Percentiles rank a stretch among this genome's conserved stretches.
phyloP scores from a whole-genome alignment of 257 asterid genomes.

The Fraxinus cuspidata region DNA sequence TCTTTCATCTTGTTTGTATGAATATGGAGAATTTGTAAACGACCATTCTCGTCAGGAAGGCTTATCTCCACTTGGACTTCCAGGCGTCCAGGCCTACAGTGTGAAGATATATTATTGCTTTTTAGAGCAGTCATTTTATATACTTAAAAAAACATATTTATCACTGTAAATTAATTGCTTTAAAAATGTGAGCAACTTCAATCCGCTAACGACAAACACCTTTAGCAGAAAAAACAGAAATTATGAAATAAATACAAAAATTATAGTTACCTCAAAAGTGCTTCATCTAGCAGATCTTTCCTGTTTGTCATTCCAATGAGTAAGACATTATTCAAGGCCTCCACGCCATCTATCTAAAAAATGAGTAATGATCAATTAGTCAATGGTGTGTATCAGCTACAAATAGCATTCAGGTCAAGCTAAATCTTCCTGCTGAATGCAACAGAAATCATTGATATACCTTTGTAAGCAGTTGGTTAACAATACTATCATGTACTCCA shows the following conservation, averaged over 20 bases:
- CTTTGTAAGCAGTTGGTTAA: conserved; percentile 97
- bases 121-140: conserved; percentile 17
- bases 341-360: conserved; percentile 98
- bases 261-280: conserved; percentile 76
- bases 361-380: conserved; percentile 30
- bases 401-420: conserved; percentile 20
- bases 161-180: neutral
- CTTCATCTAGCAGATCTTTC: conserved; percentile 97
- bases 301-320: conserved; percentile 99
- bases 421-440: conserved; percentile 18
- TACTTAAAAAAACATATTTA: conserved; percentile 16
- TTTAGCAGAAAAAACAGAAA: conserved; percentile 16
- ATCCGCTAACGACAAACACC: neutral
- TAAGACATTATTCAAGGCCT: conserved; percentile 92
- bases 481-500: conserved; percentile 99
- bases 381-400: conserved; percentile 21
- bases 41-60: conserved; percentile 99
- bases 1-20: conserved; percentile 97
- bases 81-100: conserved; percentile 92
- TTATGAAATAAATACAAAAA: conserved; percentile 14
- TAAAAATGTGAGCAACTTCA: neutral
- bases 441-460: conserved; percentile 44
- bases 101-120: conserved; percentile 17
- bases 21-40: conserved; percentile 92
- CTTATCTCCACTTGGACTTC: conserved; percentile 99